Conservation (phyloP, 1,284 basidiomycete genomes). For the Naganishia cerealis region DNA sequence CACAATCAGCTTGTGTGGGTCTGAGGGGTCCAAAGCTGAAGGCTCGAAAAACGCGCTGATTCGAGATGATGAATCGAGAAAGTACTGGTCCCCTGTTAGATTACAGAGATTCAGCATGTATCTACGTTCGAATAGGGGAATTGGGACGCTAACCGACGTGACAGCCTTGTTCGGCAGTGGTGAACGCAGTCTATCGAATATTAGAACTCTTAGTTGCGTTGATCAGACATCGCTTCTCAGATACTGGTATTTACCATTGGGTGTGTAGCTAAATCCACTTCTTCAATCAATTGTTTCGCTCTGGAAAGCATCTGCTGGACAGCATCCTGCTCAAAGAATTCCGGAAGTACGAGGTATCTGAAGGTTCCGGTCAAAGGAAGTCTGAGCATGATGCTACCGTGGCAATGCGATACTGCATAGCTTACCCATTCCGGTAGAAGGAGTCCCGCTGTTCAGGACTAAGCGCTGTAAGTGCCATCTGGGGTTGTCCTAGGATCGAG, state of each 20-base stretch:
- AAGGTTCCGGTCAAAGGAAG: not conserved
- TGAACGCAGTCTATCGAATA: conserved; percentile 75
- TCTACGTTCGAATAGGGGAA: too few relatives aligned
- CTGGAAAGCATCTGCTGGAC: conserved; percentile 66
- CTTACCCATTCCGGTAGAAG: conserved; percentile 16
- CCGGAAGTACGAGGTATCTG: conserved; percentile 74
- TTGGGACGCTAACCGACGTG: conserved; percentile 41
- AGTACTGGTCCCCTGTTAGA: conserved; percentile 81
- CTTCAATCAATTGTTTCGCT: conserved; percentile 69
- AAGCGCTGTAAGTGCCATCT: not conserved
- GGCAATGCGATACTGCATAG: not conserved
- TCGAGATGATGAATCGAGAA: conserved; percentile 85
- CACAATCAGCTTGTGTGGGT: conserved; percentile 62
- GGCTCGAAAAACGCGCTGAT: conserved; percentile 53
- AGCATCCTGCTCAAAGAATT: conserved; percentile 66
- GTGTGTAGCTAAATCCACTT: conserved; percentile 74
- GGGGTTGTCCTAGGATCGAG: not conserved
- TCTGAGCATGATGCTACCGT: not conserved
- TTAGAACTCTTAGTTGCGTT: not conserved
- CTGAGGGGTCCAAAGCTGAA: conserved; percentile 41
- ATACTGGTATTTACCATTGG: conserved; percentile 64
- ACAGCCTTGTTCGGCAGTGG: conserved; percentile 68
- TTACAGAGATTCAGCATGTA: not conserved
- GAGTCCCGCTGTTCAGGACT: conserved; percentile 9
- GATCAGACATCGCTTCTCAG: not conserved